These are phyloP conservation scores for Trichoderma harzianum DNA, from an alignment of 2,329 filamentous ascomycete genomes.

Conservation along the genomic window DNA sequence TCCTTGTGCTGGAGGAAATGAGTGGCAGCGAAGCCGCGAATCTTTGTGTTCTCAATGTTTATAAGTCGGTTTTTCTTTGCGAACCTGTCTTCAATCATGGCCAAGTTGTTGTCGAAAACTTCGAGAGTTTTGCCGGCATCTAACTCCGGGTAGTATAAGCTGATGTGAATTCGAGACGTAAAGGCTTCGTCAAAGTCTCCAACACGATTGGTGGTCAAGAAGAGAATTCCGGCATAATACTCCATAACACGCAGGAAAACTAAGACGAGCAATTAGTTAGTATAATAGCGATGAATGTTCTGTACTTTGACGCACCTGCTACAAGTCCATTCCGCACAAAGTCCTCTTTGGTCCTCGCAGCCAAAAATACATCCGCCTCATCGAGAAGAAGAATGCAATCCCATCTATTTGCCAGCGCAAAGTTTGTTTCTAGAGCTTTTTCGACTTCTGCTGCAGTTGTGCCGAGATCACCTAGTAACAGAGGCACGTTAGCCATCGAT, in stretches of 20 bases:
- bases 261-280: background rate
- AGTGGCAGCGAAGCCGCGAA: background rate
- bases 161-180: constrained; percentile 35
- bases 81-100: constrained; percentile 23
- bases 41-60: background rate
- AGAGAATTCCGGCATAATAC: constrained; percentile 36
- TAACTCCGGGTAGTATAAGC: constrained; percentile 28
- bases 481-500: constrained; percentile 13
- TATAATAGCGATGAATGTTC: background rate
- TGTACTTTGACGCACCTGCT: constrained; percentile 21
- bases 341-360: constrained; percentile 22
- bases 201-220: constrained; percentile 36
- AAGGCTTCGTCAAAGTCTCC: constrained; percentile 36
- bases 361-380: constrained; percentile 29
- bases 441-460: background rate
- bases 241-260: constrained; percentile 37
- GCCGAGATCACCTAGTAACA: constrained; percentile 16
- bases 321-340: constrained; percentile 34
- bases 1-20: background rate
- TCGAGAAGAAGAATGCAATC: constrained; percentile 29
- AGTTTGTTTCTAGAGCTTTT: constrained; percentile 35
- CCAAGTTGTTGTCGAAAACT: constrained; percentile 20
- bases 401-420: constrained; percentile 27
- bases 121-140: background rate
- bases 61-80: background rate